Evolutionary conservation across 306 rosid genomes (phyloP).

Genomic region (Comarum palustre): DNA sequence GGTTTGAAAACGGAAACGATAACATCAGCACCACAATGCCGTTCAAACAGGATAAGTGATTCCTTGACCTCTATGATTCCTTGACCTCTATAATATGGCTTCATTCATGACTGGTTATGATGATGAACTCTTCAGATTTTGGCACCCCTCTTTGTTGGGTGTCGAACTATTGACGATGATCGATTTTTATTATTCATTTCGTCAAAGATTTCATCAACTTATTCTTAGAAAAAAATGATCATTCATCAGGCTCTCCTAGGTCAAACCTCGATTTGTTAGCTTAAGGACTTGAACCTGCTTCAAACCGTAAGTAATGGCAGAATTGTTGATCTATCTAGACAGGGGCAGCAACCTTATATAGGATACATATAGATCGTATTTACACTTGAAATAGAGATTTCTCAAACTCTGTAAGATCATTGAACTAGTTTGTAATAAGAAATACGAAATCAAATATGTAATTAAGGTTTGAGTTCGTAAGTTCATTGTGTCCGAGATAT

Average conservation of each 20-base stretch:
- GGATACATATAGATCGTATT: not conserved
- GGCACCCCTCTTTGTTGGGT: not conserved
- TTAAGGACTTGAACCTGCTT: not conserved
- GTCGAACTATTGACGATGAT: not conserved
- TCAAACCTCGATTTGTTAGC: not conserved
- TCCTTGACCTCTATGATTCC: constrained; percentile 1
- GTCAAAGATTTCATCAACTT: constrained; percentile 2
- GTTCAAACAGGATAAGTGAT: constrained; percentile 5
- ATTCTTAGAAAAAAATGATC: not conserved
- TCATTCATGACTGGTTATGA: not conserved
- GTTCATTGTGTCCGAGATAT: too few species aligned
- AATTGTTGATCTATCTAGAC: not conserved
- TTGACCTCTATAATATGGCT: not conserved
- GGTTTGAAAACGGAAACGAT: not conserved
- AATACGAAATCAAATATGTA: not conserved
- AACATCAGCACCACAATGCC: not conserved
- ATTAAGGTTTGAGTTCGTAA: too few species aligned
- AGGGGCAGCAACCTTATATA: not conserved
- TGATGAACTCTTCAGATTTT: constrained; percentile 12
- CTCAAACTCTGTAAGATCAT: not conserved
- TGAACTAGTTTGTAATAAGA: not conserved
- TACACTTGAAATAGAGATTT: not conserved
- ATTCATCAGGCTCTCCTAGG: not conserved
- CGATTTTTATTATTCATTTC: not conserved
- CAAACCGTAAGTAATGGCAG: not conserved